These are phyloP conservation scores for Starmera pachycereana DNA, from an alignment of 805 yeast species.

Conservation along the genomic window DNA sequence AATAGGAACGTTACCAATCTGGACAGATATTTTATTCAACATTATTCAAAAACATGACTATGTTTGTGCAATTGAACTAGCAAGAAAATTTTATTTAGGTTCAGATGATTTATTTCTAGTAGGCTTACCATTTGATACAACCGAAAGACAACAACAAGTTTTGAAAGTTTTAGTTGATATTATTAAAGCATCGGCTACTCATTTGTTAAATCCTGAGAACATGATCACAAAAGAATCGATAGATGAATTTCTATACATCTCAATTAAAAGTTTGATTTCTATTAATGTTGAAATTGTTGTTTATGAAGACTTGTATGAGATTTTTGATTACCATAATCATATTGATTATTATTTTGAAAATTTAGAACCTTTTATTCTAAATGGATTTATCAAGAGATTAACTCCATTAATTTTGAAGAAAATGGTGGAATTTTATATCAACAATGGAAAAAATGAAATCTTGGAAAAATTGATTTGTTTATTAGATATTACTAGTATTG, in stretches of 20 bases:
- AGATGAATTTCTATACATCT: constrained; percentile 23
- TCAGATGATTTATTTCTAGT: constrained; percentile 36
- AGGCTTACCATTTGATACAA: constrained; percentile 43
- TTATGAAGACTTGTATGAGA: constrained; percentile 36
- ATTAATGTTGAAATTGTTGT: constrained; percentile 25
- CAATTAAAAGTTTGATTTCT: constrained; percentile 31
- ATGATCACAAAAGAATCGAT: constrained; percentile 15
- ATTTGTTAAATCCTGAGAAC: constrained; percentile 8
- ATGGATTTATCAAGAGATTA: constrained; percentile 33
- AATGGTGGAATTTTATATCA: constrained; percentile 43
- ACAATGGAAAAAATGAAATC: constrained; percentile 29
- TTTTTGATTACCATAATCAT: constrained; percentile 20
- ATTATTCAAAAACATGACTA: constrained; percentile 40
- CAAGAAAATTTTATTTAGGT: constrained; percentile 43
- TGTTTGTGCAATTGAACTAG: constrained; percentile 44
- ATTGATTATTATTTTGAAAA: constrained; percentile 36
- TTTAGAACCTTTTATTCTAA: constrained; percentile 41
- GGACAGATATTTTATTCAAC: constrained; percentile 55
- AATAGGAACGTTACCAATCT: constrained; percentile 51
- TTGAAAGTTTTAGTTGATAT: constrained; percentile 45
- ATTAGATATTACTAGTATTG: constrained; percentile 57
- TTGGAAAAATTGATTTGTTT: constrained; percentile 64
- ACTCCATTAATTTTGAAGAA: constrained; percentile 57
- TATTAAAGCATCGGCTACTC: constrained; percentile 26
- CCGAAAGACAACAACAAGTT: constrained; percentile 37